These are phyloP conservation scores for Coemansia sp. DNA, from an alignment of 192 early-diverging fungal species.

Conservation along the genomic window DNA sequence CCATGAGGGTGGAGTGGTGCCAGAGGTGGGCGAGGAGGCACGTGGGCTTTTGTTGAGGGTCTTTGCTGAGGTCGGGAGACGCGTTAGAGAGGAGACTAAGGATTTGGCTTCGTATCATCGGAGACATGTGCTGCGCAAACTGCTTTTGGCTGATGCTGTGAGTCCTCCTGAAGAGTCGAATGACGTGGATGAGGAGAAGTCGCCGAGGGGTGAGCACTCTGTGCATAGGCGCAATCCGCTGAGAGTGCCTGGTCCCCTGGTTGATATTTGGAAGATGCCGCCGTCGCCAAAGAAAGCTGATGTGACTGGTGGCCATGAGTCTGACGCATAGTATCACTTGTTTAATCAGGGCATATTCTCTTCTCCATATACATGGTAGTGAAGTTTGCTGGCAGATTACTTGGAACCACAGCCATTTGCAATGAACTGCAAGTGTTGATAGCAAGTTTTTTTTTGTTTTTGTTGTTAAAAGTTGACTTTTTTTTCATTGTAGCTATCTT, in stretches of 20 bases:
- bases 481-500: too few relatives aligned
- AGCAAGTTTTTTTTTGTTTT: too few relatives aligned
- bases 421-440: neutral
- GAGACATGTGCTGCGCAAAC: conserved; percentile 39
- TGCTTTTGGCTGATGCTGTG: conserved; percentile 18
- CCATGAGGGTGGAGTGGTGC: conserved; percentile 4
- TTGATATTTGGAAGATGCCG: conserved; percentile 50
- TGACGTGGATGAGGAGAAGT: neutral
- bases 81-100: conserved; percentile 41
- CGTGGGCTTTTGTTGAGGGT: conserved; percentile 22
- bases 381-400: neutral
- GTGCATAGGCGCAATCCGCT: conserved; percentile 35
- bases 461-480: too few relatives aligned
- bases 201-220: neutral
- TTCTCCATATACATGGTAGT: too few relatives aligned
- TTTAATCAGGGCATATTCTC: too few relatives aligned
- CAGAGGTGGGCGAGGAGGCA: conserved; percentile 27
- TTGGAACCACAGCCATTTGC: neutral
- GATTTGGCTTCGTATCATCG: conserved; percentile 49
- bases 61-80: conserved; percentile 32
- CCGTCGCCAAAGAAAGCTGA: neutral
- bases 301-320: neutral
- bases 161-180: neutral
- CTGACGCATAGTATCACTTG: neutral
- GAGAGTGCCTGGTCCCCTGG: conserved; percentile 37